phyloP scores from a whole-genome alignment of 148 eudicot species.

The Fagopyrum tataricum region DNA sequence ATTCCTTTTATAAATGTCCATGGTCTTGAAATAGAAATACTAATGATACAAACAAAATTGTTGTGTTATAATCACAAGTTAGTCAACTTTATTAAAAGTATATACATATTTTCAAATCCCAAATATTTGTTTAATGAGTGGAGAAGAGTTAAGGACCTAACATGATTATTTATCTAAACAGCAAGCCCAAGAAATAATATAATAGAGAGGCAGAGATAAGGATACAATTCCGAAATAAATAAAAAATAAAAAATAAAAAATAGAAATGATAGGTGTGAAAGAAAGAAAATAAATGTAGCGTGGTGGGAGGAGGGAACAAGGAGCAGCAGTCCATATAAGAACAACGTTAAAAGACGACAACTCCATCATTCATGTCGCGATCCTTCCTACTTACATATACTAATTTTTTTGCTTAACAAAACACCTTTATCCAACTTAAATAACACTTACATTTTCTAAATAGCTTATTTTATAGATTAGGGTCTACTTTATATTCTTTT shows the following conservation, averaged over 20 bases:
- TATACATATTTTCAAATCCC: neutral
- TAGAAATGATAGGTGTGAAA: neutral
- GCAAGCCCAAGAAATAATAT: neutral
- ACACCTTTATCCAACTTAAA: neutral
- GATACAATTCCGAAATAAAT: too few species aligned
- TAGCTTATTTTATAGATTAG: too few species aligned
- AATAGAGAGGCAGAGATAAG: neutral
- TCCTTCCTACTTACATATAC: neutral
- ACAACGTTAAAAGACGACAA: conserved; percentile 12
- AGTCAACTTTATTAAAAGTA: too few species aligned
- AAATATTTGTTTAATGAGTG: neutral
- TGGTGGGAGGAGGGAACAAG: neutral
- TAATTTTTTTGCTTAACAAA: neutral
- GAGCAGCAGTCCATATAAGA: neutral
- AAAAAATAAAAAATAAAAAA: neutral
- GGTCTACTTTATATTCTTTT: too few species aligned
- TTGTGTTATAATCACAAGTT: neutral
- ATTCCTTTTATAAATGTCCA: too few species aligned
- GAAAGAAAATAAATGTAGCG: neutral
- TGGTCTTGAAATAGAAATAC: too few species aligned
- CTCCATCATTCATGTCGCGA: conserved; percentile 9
- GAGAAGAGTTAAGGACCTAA: neutral
- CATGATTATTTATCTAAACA: neutral
- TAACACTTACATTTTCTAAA: neutral
- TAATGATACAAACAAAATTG: neutral